These are phyloP conservation scores for Echeveria elegans DNA, from an alignment of 164 flowering plant species.

Conservation along the genomic window DNA sequence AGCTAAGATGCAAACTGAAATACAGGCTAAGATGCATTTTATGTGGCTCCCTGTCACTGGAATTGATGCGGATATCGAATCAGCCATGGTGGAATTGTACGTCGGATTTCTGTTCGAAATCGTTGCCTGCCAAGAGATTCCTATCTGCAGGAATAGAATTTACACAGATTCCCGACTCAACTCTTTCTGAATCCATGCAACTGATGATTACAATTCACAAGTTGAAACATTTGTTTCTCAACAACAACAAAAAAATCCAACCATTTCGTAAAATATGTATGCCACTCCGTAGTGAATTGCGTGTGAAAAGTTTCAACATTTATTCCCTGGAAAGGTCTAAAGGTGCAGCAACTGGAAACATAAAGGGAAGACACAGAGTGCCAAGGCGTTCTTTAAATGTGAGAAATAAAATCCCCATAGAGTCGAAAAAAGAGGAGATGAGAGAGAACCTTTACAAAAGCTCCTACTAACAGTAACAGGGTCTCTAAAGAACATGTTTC, in stretches of 20 bases:
- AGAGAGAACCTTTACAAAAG: conserved; percentile 1
- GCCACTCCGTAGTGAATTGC: no score
- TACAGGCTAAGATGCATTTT: conserved; percentile 62
- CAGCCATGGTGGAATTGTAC: conserved; percentile 30
- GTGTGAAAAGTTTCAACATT: no score
- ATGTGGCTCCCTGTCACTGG: conserved; percentile 53
- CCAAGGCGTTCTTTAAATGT: not conserved
- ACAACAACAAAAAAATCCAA: no score
- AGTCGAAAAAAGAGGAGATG: not conserved
- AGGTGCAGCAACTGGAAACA: not conserved
- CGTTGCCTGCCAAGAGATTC: conserved; percentile 42
- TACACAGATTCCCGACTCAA: not conserved
- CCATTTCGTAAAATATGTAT: no score
- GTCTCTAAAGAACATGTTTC: not conserved
- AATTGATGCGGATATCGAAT: conserved; percentile 22
- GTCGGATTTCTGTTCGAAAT: conserved; percentile 50
- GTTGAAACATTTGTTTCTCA: not conserved
- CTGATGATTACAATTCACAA: not conserved
- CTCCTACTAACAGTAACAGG: not conserved
- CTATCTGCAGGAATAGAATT: conserved; percentile 32
- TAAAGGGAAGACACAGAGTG: not conserved
- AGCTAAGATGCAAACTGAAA: conserved; percentile 47
- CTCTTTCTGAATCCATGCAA: not conserved
- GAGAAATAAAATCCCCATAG: not conserved
- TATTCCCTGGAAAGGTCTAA: no score